Percentiles rank a stretch among this genome's conserved stretches.
Conservation (phyloP, 805 yeast species). For the Isabelozyma pseudorhagii region DNA sequence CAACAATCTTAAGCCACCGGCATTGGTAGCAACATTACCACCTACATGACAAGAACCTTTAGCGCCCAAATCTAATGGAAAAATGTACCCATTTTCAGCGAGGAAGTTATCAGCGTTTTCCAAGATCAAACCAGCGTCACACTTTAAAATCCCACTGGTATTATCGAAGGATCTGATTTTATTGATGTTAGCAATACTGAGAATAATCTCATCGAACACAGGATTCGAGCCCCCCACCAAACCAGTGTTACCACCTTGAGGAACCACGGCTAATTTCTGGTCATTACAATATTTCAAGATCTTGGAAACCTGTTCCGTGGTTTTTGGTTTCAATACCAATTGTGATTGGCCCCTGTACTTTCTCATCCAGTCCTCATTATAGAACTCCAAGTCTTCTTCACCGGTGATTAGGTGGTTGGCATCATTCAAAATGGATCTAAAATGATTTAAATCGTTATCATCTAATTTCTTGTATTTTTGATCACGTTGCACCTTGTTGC, state of each 20-base stretch:
- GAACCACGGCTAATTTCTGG: slow-evolving; percentile 76
- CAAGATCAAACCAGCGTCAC: slow-evolving; percentile 87
- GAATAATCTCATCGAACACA: slow-evolving; percentile 82
- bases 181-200: slow-evolving; percentile 69
- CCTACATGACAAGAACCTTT: slow-evolving; percentile 97
- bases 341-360: slow-evolving; percentile 87
- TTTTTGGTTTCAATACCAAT: slow-evolving; percentile 77
- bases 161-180: slow-evolving; percentile 77
- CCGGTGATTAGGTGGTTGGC: slow-evolving; percentile 50
- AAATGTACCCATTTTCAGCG: slow-evolving; percentile 80
- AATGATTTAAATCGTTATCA: slow-evolving; percentile 55
- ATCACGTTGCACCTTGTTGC: slow-evolving; percentile 51
- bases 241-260: slow-evolving; percentile 98
- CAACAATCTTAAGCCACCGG: slow-evolving; percentile 87
- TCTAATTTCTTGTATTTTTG: slow-evolving; percentile 50
- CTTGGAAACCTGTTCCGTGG: slow-evolving; percentile 70
- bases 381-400: slow-evolving; percentile 61
- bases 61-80: slow-evolving; percentile 93
- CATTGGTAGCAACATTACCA: slow-evolving; percentile 93
- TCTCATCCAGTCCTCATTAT: slow-evolving; percentile 92
- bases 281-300: slow-evolving; percentile 81
- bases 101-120: slow-evolving; percentile 79
- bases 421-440: slow-evolving; percentile 55
- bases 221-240: slow-evolving; percentile 94
- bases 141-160: slow-evolving; percentile 79